Percentiles rank a stretch among this genome's conserved stretches.
These are phyloP conservation scores for Diaporthe ampelina DNA, from an alignment of 2,329 filamentous ascomycete genomes.

Conservation along the genomic window DNA sequence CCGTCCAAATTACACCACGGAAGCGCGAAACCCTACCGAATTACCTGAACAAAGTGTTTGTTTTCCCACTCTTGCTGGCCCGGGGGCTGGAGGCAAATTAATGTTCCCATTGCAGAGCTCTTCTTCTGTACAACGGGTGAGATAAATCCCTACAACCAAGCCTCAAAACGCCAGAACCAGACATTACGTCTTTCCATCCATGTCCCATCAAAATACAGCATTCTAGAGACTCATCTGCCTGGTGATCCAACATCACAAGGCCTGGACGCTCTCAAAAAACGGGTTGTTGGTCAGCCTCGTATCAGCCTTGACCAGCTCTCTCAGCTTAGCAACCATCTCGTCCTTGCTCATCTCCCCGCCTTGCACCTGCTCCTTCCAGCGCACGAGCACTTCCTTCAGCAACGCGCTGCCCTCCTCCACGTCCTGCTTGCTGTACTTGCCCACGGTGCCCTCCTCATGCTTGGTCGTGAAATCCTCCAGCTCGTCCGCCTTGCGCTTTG, in stretches of 20 bases:
- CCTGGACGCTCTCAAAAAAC: slow-evolving; percentile 78
- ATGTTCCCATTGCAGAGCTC: background rate
- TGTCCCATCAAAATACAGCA: slow-evolving; percentile 6
- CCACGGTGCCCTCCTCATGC: slow-evolving; percentile 69
- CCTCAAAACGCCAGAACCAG: slow-evolving; percentile 16
- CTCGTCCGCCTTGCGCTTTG: slow-evolving; percentile 98
- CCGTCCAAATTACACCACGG: slow-evolving; percentile 4
- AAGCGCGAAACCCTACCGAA: background rate
- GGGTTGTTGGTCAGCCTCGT: slow-evolving; percentile 73
- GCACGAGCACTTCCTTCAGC: slow-evolving; percentile 84
- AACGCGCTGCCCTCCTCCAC: slow-evolving; percentile 89
- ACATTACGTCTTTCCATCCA: slow-evolving; percentile 6
- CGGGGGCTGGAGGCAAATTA: background rate
- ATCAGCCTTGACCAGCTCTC: slow-evolving; percentile 82
- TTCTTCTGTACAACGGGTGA: background rate
- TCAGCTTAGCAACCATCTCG: slow-evolving; percentile 84
- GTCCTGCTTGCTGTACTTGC: slow-evolving; percentile 82
- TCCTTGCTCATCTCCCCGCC: slow-evolving; percentile 74
- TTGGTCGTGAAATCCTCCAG: slow-evolving; percentile 94
- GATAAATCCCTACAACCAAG: background rate
- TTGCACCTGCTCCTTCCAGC: slow-evolving; percentile 86
- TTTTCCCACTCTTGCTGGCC: background rate
- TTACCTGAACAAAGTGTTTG: background rate
- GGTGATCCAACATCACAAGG: slow-evolving; percentile 56
- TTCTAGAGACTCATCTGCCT: slow-evolving; percentile 15